Evolutionary conservation across 768 basidiomycete species (phyloP).

Genomic region (Pleurotus pulmonarius): DNA sequence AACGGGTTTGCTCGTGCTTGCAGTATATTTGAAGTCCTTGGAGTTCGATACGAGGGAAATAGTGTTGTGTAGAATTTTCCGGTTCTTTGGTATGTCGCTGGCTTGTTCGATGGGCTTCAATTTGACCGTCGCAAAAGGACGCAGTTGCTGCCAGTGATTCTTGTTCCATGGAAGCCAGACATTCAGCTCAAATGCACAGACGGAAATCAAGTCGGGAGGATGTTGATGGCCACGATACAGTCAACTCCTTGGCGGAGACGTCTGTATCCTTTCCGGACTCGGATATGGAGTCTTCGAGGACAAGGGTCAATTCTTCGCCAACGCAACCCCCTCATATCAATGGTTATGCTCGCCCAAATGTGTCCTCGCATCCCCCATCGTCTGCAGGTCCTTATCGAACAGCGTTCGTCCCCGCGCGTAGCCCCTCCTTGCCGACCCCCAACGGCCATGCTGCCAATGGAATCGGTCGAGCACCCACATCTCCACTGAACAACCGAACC

Average conservation of each 20-base stretch:
- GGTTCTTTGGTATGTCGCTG: too few relatives aligned
- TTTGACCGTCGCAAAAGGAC: too few relatives aligned
- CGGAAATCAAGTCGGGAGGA: constrained; percentile 44
- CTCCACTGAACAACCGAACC: neutral
- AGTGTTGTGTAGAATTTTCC: too few relatives aligned
- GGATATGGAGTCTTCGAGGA: neutral
- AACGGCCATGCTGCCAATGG: constrained; percentile 1
- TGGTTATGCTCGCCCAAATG: constrained; percentile 6
- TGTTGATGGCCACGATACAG: constrained; percentile 22
- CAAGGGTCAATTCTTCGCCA: constrained; percentile 18
- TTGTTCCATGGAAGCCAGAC: neutral
- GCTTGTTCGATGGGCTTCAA: too few relatives aligned
- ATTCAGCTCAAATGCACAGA: constrained; percentile 28
- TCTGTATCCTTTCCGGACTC: neutral
- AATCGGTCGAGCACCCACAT: neutral
- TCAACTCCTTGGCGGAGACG: constrained; percentile 8
- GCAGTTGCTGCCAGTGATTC: too few relatives aligned
- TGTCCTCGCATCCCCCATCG: constrained; percentile 14
- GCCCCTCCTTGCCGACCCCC: neutral
- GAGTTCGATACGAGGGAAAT: too few relatives aligned
- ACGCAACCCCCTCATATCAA: constrained; percentile 10
- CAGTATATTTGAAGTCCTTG: too few relatives aligned
- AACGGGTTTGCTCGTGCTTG: too few relatives aligned
- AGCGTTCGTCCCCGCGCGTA: constrained; percentile 11
- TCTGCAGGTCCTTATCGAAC: constrained; percentile 20